Percentiles rank a stretch among this genome's conserved stretches.
These are phyloP conservation scores for Penicillium sp. DNA, from an alignment of 2,329 filamentous ascomycete species.

Conservation along the genomic window DNA sequence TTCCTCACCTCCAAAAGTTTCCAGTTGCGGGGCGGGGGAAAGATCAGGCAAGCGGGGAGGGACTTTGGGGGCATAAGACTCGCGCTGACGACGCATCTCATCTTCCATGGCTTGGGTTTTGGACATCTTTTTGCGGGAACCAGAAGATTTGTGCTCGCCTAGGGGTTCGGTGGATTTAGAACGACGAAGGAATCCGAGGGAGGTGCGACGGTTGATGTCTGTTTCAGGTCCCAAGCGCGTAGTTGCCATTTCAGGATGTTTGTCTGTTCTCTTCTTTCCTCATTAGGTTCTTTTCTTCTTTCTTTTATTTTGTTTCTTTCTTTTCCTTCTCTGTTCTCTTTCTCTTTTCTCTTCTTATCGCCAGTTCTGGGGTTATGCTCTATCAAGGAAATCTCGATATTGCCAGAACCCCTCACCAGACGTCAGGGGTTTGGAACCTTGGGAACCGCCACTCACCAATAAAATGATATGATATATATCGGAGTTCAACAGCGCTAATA, in stretches of 20 bases:
- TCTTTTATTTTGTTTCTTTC: not conserved
- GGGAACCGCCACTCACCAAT: slow-evolving; percentile 1
- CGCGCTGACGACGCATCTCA: slow-evolving; percentile 55
- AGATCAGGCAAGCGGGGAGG: slow-evolving; percentile 57
- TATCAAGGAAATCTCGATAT: not conserved
- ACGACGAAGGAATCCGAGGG: slow-evolving; percentile 62
- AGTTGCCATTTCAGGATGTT: slow-evolving; percentile 32
- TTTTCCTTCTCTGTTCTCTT: not conserved
- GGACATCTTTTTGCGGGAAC: slow-evolving; percentile 40
- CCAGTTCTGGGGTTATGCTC: not conserved
- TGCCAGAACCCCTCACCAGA: not conserved
- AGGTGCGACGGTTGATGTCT: slow-evolving; percentile 46
- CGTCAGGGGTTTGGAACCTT: slow-evolving; percentile 4
- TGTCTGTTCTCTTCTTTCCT: slow-evolving; percentile 7
- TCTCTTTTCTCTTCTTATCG: not conserved
- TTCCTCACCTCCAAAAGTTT: slow-evolving; percentile 62
- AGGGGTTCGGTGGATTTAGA: slow-evolving; percentile 66
- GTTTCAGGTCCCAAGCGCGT: slow-evolving; percentile 6
- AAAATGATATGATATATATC: not conserved
- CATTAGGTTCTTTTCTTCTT: slow-evolving; percentile 10
- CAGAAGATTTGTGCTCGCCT: slow-evolving; percentile 51
- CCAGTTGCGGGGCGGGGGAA: slow-evolving; percentile 50
- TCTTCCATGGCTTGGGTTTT: slow-evolving; percentile 49
- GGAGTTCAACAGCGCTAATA: not conserved
- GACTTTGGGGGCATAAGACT: slow-evolving; percentile 55